Base-by-base conservation (phyloP, 139 green algal genomes). In the Astrephomene gubernaculifera region DNA sequence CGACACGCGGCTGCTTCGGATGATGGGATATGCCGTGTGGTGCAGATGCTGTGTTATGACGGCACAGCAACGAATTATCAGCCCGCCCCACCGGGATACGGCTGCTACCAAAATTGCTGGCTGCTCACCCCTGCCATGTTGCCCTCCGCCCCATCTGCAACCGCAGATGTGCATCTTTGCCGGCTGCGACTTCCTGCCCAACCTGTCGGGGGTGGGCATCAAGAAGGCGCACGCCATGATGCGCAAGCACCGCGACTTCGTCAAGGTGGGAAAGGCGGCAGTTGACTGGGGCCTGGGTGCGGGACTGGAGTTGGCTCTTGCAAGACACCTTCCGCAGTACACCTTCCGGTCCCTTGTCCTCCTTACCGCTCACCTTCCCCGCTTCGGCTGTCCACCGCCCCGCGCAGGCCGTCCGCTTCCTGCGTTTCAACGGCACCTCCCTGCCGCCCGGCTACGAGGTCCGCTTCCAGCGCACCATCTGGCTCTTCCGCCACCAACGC, bases 151-250 rank as follows among this genome's bases (percentile, higher is more conserved):
- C n/a, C n/a, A n/a, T n/a, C 69, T 81, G 39, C 82, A 27, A 38
- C 19, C 88, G 80, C 90, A 98, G 93, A 98, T 98, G 93, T 99
- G 97, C 88, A 95, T 99, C 71, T 85, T 99, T 89, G 91, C 96
- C 14, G 97, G 97, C 12, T 99, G 97, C 79, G 97, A 99, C 90
- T 99, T 99, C 85, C 87, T 99, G 60, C 86, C 91, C 44, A 90
- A 87, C 38, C 72, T 99, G 67, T 88, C 88, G 0, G 91, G 92
- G 61, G 95, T 99, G 24, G 97, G 97, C 41, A 90, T 99, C 72
- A 98, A 98, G 86, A 98, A 96, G 87, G 97, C 97, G 12, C 94
- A 99, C 80, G 79, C 60, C 22, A 85, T 96, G 67, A 93, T 99
- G 21, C 85, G 87, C 19, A 92, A 93, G 60, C 91, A 92, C 75